Conservation (phyloP, 495 filamentous ascomycete genomes). For the Podospora anserina region DNA sequence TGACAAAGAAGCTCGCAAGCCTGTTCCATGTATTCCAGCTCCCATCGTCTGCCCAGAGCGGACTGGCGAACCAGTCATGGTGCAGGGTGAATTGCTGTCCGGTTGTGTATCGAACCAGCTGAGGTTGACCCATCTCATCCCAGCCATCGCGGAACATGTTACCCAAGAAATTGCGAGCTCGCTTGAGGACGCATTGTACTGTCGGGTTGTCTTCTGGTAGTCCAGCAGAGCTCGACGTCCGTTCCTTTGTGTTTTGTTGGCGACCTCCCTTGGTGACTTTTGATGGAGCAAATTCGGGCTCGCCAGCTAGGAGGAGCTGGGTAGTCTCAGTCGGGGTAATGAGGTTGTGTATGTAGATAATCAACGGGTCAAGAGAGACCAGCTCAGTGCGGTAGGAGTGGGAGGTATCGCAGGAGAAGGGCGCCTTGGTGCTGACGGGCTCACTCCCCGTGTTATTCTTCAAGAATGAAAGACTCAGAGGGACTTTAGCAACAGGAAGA, state of each 20-base stretch:
- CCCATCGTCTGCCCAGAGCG: constrained; percentile 27
- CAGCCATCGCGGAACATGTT: constrained; percentile 41
- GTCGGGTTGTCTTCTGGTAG: constrained; percentile 41
- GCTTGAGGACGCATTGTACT: constrained; percentile 42
- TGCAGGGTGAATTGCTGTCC: constrained; percentile 48
- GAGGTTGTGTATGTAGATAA: constrained; percentile 47
- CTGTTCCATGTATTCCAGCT: constrained; percentile 41
- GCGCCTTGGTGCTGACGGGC: background rate
- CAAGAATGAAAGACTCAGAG: constrained; percentile 23
- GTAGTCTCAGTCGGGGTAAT: constrained; percentile 36
- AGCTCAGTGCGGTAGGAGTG: constrained; percentile 43
- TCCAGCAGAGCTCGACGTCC: constrained; percentile 45
- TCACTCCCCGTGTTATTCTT: constrained; percentile 1
- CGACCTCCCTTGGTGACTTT: constrained; percentile 40
- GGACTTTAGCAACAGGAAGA: constrained; percentile 25
- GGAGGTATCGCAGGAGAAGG: constrained; percentile 29
- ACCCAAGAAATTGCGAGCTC: constrained; percentile 43
- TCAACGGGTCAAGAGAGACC: constrained; percentile 44
- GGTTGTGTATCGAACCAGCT: constrained; percentile 47
- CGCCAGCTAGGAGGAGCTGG: constrained; percentile 38
- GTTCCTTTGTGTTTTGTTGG: constrained; percentile 34
- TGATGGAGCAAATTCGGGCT: constrained; percentile 40
- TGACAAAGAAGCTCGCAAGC: constrained; percentile 49
- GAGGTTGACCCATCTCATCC: constrained; percentile 49
- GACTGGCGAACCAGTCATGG: constrained; percentile 46